Percentiles rank a stretch among this genome's conserved stretches.
Conservation (phyloP, 2,329 filamentous ascomycete species). For the Hawksworthiomyces lignivorus region DNA sequence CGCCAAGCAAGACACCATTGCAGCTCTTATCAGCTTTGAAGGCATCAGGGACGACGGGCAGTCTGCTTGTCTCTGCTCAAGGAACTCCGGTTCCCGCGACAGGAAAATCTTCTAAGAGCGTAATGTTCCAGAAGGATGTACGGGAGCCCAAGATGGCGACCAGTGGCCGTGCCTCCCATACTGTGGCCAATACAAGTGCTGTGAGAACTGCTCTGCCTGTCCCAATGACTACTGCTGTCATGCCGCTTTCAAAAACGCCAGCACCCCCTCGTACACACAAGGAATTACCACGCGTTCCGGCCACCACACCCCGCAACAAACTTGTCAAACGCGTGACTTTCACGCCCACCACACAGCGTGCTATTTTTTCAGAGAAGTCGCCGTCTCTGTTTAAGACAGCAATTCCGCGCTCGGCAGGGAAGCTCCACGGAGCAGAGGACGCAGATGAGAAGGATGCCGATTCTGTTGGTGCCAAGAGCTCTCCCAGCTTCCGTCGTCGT, state of each 20-base stretch:
- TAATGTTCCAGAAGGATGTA: no score
- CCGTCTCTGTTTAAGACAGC: conserved; percentile 49
- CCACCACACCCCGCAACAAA: conserved; percentile 62
- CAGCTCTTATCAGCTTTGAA: conserved; percentile 31
- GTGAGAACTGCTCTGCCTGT: conserved; percentile 41
- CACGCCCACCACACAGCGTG: conserved; percentile 58
- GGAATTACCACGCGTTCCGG: conserved; percentile 41
- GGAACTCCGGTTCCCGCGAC: no score
- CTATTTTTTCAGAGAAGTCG: conserved; percentile 37
- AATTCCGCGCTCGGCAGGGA: conserved; percentile 34
- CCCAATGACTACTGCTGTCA: conserved; percentile 22
- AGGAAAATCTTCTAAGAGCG: no score
- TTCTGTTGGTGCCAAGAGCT: background rate
- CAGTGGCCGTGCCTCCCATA: conserved; percentile 16
- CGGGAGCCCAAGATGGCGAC: conserved; percentile 27
- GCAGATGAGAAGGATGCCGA: background rate
- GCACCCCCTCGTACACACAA: conserved; percentile 39
- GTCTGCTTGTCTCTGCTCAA: no score
- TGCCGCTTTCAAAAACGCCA: conserved; percentile 36
- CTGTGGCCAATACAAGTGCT: conserved; percentile 19
- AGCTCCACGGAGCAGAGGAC: conserved; percentile 14
- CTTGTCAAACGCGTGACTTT: conserved; percentile 70
- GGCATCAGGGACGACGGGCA: conserved; percentile 46
- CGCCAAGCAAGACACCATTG: conserved; percentile 39
- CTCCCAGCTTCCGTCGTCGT: conserved; percentile 10